A percentile compares a stretch with the other conserved stretches of the same genome.
These are phyloP conservation scores for Centrapalus pauciflorus DNA, from an alignment of 129 eudicot genomes.

Conservation along the genomic window DNA sequence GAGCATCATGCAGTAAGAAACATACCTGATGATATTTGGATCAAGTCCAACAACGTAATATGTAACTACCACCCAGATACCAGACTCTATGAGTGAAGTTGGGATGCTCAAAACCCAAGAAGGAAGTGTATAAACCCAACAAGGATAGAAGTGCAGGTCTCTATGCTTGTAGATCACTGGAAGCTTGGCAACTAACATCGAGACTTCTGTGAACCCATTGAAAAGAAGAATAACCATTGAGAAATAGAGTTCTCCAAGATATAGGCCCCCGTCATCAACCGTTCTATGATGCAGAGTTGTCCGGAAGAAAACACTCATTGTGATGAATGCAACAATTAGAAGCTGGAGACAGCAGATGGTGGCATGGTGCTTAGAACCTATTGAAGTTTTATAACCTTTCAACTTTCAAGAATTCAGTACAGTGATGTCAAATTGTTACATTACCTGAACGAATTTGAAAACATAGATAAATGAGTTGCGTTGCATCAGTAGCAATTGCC, in stretches of 20 bases:
- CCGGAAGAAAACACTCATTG: slow-evolving; percentile 96
- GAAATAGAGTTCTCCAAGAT: slow-evolving; percentile 84
- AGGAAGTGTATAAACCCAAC: slow-evolving; percentile 92
- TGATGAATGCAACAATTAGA: slow-evolving; percentile 72
- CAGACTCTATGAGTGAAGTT: slow-evolving; percentile 86
- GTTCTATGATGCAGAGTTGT: slow-evolving; percentile 74
- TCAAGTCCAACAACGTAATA: slow-evolving; percentile 90
- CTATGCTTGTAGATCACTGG: slow-evolving; percentile 96
- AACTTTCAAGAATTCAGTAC: background rate
- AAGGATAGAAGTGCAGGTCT: slow-evolving; percentile 91
- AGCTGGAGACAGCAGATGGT: slow-evolving; percentile 54
- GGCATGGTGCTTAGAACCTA: slow-evolving; percentile 8
- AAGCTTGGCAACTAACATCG: slow-evolving; percentile 87
- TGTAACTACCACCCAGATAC: slow-evolving; percentile 89
- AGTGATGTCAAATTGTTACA: background rate
- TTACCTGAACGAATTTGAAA: slow-evolving; percentile 94
- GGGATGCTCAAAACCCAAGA: slow-evolving; percentile 95
- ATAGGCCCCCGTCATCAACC: slow-evolving; percentile 82
- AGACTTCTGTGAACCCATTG: slow-evolving; percentile 97
- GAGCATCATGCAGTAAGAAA: background rate
- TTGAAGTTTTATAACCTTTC: background rate
- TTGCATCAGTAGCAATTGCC: slow-evolving; percentile 90
- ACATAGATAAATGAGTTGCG: slow-evolving; percentile 85
- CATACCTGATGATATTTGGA: slow-evolving; percentile 78
- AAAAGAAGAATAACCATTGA: slow-evolving; percentile 96